Evolutionary conservation across 176 grass and related monocot species (phyloP).

Genomic region (Oryza longistaminata): DNA sequence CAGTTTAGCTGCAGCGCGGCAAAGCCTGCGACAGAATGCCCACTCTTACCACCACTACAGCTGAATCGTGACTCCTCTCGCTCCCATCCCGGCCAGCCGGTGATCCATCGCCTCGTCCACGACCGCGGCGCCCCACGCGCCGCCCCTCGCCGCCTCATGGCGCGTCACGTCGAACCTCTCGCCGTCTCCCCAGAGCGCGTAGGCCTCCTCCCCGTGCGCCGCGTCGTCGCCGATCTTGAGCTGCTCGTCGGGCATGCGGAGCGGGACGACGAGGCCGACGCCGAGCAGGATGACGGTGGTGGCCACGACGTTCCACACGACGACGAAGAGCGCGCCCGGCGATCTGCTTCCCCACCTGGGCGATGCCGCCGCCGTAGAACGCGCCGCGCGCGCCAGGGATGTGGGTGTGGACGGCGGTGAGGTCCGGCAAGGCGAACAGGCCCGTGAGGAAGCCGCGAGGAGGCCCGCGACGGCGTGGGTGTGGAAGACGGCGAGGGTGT

Average conservation of each 20-base stretch:
- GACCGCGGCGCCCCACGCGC: background rate
- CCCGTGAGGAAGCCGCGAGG: conserved; percentile 66
- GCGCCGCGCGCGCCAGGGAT: conserved; percentile 48
- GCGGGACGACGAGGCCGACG: conserved; percentile 56
- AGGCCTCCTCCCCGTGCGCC: conserved; percentile 73
- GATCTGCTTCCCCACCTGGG: conserved; percentile 67
- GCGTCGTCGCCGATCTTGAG: conserved; percentile 75
- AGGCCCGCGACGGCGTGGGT: conserved; percentile 68
- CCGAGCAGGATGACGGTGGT: conserved; percentile 60
- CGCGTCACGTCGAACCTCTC: conserved; percentile 66
- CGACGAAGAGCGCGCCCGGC: conserved; percentile 59
- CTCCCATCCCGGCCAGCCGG: conserved; percentile 38
- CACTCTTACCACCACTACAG: conserved; percentile 27
- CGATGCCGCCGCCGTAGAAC: conserved; percentile 61
- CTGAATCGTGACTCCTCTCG: conserved; percentile 62
- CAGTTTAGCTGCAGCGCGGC: background rate
- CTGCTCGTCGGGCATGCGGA: conserved; percentile 69
- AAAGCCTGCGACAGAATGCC: background rate
- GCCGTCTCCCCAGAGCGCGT: conserved; percentile 71
- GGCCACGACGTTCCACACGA: conserved; percentile 57
- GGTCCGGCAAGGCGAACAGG: conserved; percentile 61
- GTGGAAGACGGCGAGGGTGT: conserved; percentile 79
- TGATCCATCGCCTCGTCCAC: conserved; percentile 43
- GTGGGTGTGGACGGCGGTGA: conserved; percentile 50
- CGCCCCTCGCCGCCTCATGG: conserved; percentile 38